A percentile compares a stretch with the other conserved stretches of the same genome.
phyloP scores from a whole-genome alignment of 495 filamentous ascomycete species.

The Coniosporium apollinis region DNA sequence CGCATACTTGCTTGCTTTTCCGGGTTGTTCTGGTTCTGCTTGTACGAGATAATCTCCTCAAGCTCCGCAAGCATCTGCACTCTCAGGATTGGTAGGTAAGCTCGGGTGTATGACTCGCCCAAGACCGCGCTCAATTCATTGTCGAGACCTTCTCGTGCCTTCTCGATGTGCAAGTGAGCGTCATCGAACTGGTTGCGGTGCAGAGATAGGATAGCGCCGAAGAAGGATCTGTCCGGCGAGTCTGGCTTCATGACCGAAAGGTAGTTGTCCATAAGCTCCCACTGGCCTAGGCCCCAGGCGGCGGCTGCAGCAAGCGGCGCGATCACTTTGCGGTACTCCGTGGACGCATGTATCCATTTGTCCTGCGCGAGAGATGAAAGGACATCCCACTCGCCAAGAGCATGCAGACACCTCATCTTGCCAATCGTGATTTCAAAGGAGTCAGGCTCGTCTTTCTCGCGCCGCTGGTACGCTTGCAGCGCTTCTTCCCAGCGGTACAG shows the following conservation, averaged over 20 bases:
- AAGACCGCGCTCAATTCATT: slow-evolving; percentile 88
- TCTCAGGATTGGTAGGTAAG: slow-evolving; percentile 87
- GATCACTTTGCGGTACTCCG: slow-evolving; percentile 72
- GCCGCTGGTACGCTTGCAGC: slow-evolving; percentile 73
- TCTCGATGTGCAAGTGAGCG: slow-evolving; percentile 68
- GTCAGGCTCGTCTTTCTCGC: slow-evolving; percentile 45
- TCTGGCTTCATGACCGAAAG: slow-evolving; percentile 82
- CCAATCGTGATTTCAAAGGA: slow-evolving; percentile 93
- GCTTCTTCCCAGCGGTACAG: slow-evolving; percentile 97
- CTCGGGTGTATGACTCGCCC: slow-evolving; percentile 90
- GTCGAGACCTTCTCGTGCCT: slow-evolving; percentile 82
- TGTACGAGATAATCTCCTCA: slow-evolving; percentile 95
- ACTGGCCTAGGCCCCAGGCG: slow-evolving; percentile 93
- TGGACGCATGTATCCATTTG: slow-evolving; percentile 74
- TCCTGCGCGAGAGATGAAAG: slow-evolving; percentile 76
- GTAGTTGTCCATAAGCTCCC: slow-evolving; percentile 96
- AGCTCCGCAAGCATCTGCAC: slow-evolving; percentile 98
- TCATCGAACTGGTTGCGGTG: slow-evolving; percentile 91
- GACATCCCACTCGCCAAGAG: slow-evolving; percentile 91
- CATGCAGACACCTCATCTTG: slow-evolving; percentile 97
- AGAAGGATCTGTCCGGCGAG: slow-evolving; percentile 90
- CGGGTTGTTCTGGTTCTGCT: slow-evolving; percentile 60
- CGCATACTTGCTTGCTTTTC: slow-evolving; percentile 84
- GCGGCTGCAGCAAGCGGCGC: slow-evolving; percentile 87
- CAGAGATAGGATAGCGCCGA: slow-evolving; percentile 82